These are phyloP conservation scores for Puccinia horiana DNA, from an alignment of 1,284 basidiomycete species.

Conservation along the genomic window DNA sequence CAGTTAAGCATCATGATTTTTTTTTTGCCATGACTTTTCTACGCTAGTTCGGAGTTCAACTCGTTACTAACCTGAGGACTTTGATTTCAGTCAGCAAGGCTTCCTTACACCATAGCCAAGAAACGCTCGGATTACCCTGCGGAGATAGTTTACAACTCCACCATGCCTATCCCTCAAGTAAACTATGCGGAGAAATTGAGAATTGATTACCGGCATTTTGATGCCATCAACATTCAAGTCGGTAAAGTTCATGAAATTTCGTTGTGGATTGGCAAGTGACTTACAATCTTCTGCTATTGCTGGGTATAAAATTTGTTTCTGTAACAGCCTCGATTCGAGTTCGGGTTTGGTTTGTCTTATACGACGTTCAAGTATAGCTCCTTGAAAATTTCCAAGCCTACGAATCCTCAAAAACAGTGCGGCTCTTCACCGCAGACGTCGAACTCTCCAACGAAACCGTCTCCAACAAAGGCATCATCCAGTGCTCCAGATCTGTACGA, in stretches of 20 bases:
- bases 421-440: background rate
- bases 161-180: constrained; percentile 31
- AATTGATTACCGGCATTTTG: constrained; percentile 52
- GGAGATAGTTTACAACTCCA: constrained; percentile 37
- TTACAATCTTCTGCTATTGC: background rate
- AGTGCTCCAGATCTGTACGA: constrained; percentile 4
- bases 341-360: constrained; percentile 47
- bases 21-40: background rate
- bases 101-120: constrained; percentile 51
- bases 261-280: background rate
- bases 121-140: constrained; percentile 38
- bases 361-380: constrained; percentile 40
- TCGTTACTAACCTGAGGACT: background rate
- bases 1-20: constrained; percentile 29
- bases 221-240: constrained; percentile 48
- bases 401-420: background rate
- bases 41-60: background rate
- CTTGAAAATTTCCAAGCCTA: background rate
- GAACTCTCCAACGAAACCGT: background rate
- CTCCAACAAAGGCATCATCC: background rate
- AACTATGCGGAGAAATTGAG: constrained; percentile 45
- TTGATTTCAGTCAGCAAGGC: constrained; percentile 48
- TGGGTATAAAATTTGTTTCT: background rate
- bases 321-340: constrained; percentile 39
- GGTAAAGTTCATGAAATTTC: background rate